These are phyloP conservation scores for Aspergillus udagawae DNA, from an alignment of 2,329 filamentous ascomycete genomes.

Conservation along the genomic window DNA sequence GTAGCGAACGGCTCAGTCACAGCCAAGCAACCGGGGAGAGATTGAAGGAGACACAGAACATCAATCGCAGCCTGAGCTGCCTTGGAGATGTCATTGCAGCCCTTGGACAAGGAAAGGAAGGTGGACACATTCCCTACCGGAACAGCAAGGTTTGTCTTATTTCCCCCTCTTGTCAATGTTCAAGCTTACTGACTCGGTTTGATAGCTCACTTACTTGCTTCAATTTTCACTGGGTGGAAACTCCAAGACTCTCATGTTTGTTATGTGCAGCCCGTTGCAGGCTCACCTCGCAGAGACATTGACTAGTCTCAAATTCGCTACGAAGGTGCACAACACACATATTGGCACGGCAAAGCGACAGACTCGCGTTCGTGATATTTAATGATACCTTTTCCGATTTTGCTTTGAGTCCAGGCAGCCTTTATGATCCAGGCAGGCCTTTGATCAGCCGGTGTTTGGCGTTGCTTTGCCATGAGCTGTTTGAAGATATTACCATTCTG, in stretches of 20 bases:
- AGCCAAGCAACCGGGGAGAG: constrained; percentile 81
- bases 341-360: constrained; percentile 73
- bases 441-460: constrained; percentile 24
- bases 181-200: constrained; percentile 14
- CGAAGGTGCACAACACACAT: constrained; percentile 84
- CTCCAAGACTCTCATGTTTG: constrained; percentile 97
- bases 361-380: constrained; percentile 34
- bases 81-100: constrained; percentile 92
- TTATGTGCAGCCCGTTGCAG: constrained; percentile 93
- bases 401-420: constrained; percentile 15
- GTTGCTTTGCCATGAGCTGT: constrained; percentile 3
- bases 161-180: neutral
- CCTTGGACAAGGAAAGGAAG: constrained; percentile 75
- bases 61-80: constrained; percentile 91
- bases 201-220: constrained; percentile 79
- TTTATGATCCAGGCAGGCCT: constrained; percentile 26
- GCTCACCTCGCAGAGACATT: constrained; percentile 88
- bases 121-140: constrained; percentile 81
- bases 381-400: constrained; percentile 18
- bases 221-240: constrained; percentile 94
- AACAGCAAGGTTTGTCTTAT: constrained; percentile 72
- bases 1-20: constrained; percentile 84
- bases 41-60: constrained; percentile 91
- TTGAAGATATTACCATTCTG: constrained; percentile 10
- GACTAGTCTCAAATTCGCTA: constrained; percentile 92